These are phyloP conservation scores for Barnettozyma vustinii DNA, from an alignment of 805 yeast genomes.

Conservation along the genomic window DNA sequence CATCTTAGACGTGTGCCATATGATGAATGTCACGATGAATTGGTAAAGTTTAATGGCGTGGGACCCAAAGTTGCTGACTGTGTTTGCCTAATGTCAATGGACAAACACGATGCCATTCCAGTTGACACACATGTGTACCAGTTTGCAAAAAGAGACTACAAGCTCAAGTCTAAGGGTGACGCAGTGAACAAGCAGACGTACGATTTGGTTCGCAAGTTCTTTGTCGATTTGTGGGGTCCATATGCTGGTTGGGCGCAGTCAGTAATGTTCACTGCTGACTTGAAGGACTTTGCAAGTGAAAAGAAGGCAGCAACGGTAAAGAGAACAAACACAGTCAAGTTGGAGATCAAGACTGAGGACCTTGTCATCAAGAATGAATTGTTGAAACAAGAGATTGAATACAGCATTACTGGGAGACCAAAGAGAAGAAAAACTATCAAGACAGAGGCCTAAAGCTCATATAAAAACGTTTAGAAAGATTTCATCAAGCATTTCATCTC, in stretches of 20 bases:
- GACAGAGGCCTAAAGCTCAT: conserved; percentile 1
- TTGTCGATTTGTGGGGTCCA: conserved; percentile 72
- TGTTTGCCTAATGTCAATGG: conserved; percentile 86
- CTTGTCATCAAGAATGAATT: conserved; percentile 2
- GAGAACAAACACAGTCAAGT: conserved; percentile 19
- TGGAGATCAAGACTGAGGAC: conserved; percentile 12
- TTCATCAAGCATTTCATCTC: conserved; percentile 1
- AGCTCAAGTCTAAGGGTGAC: conserved; percentile 35
- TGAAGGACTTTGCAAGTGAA: conserved; percentile 67
- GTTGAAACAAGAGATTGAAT: conserved; percentile 20
- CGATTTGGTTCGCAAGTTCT: conserved; percentile 47
- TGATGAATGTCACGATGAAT: conserved; percentile 48
- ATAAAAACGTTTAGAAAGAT: not conserved
- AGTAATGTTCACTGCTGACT: conserved; percentile 83
- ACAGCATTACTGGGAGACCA: conserved; percentile 26
- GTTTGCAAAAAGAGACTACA: conserved; percentile 79
- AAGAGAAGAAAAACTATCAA: conserved; percentile 21
- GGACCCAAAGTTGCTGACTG: conserved; percentile 99
- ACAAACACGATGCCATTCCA: conserved; percentile 83
- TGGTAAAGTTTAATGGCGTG: conserved; percentile 74
- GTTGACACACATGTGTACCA: conserved; percentile 94
- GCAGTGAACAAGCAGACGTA: conserved; percentile 27
- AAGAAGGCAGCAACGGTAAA: conserved; percentile 31
- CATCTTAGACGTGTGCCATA: conserved; percentile 42
- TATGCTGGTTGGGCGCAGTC: conserved; percentile 99